phyloP scores from a whole-genome alignment of 352 stramenopile species.

The Globisporangium emineosum region DNA sequence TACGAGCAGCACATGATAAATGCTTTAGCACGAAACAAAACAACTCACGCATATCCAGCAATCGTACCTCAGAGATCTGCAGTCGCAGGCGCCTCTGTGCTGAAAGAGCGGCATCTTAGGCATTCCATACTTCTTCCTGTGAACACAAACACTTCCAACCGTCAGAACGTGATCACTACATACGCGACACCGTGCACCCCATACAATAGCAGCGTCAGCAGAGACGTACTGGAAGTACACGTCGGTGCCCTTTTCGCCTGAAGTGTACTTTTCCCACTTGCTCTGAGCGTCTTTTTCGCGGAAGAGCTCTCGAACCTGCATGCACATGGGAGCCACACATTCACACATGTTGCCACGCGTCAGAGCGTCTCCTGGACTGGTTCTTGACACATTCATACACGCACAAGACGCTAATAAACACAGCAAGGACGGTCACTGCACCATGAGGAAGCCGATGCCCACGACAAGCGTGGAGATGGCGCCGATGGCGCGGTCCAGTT shows the following conservation, averaged over 20 bases:
- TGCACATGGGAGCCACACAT: slow-evolving; percentile 8
- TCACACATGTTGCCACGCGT: slow-evolving; percentile 4
- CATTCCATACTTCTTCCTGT: slow-evolving; percentile 74
- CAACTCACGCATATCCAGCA: not conserved
- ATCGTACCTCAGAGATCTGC: slow-evolving; percentile 41
- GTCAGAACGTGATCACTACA: not conserved
- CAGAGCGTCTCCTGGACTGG: not conserved
- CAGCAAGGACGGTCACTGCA: slow-evolving; percentile 19
- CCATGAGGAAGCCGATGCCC: slow-evolving; percentile 68
- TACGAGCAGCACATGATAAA: slow-evolving; percentile 11
- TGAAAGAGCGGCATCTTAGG: slow-evolving; percentile 73
- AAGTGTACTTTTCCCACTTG: slow-evolving; percentile 57
- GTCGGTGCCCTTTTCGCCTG: slow-evolving; percentile 50
- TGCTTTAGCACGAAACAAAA: not conserved
- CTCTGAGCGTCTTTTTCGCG: slow-evolving; percentile 42
- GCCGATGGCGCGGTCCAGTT: slow-evolving; percentile 77
- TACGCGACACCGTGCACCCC: not conserved
- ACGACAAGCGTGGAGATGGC: slow-evolving; percentile 72
- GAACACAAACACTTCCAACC: not conserved
- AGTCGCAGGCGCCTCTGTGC: slow-evolving; percentile 70
- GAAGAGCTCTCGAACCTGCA: slow-evolving; percentile 60
- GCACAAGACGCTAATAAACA: not conserved
- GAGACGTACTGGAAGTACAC: slow-evolving; percentile 69
- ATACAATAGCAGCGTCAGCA: not conserved
- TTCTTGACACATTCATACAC: not conserved